These are phyloP conservation scores for Podosphaera xanthii DNA, from an alignment of 2,329 filamentous ascomycete species.

Conservation along the genomic window DNA sequence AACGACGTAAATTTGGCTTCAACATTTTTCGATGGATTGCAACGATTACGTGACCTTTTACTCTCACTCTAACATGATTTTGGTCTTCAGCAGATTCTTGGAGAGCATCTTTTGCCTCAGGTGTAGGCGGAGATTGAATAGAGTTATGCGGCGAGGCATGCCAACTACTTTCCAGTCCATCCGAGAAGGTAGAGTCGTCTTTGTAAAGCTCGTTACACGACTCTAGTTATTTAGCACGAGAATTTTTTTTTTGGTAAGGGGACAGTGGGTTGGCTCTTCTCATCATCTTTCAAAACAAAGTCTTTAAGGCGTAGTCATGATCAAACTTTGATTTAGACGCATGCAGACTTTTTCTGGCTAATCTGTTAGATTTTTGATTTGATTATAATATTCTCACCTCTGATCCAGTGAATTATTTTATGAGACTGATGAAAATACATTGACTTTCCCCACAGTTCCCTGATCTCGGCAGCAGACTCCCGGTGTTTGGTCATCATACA, in stretches of 20 bases:
- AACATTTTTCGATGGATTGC: no score
- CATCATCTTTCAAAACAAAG: no score
- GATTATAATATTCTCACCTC: neutral
- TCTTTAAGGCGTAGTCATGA: no score
- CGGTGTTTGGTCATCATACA: neutral
- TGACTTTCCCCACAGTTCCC: neutral
- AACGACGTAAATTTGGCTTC: no score
- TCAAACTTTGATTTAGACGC: no score
- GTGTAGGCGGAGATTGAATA: neutral
- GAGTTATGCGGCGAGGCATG: neutral
- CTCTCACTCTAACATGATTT: no score
- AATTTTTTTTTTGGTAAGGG: no score
- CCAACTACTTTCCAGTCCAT: neutral
- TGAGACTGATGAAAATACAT: neutral
- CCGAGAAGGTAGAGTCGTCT: no score
- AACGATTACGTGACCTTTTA: neutral
- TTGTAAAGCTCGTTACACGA: neutral
- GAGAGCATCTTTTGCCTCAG: neutral
- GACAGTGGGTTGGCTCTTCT: no score
- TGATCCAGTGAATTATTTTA: neutral
- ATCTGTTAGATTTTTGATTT: neutral
- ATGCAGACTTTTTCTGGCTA: neutral
- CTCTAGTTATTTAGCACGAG: neutral
- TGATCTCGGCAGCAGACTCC: neutral
- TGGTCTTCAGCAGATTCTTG: neutral